Conservation (phyloP, 23 red algal genomes). For the Gracilaria gracilis region DNA sequence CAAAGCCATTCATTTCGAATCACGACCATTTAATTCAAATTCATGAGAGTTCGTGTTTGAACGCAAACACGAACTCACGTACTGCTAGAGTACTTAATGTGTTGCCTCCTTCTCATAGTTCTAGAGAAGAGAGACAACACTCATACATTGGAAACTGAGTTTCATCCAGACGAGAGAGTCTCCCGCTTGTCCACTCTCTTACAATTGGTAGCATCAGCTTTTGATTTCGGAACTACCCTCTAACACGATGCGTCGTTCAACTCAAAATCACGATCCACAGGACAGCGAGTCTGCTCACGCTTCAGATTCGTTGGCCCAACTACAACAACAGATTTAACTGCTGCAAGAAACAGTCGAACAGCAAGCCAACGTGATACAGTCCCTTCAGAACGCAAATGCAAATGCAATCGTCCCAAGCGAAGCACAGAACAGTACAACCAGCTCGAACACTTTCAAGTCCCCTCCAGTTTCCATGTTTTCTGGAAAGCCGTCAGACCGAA, state of each 20-base stretch:
- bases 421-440: neutral
- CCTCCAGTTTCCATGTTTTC: conserved; percentile 32
- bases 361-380: conserved; percentile 15
- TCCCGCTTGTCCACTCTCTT: conserved; percentile 9
- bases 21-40: neutral
- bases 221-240: neutral
- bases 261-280: neutral
- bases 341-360: conserved; percentile 4
- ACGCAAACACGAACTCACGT: neutral
- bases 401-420: neutral
- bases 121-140: neutral
- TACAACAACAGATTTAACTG: conserved; percentile 17
- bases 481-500: conserved; percentile 7
- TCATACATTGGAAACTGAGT: neutral
- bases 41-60: neutral
- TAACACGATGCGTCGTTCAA: conserved; percentile 20
- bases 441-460: conserved; percentile 14
- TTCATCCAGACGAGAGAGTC: neutral
- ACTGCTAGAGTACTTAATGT: neutral
- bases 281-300: neutral
- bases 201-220: conserved; percentile 32
- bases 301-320: neutral
- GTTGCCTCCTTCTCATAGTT: neutral
- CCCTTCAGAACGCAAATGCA: neutral
- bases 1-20: neutral